A percentile compares a stretch with the other conserved stretches of the same genome.
phyloP scores from a whole-genome alignment of 2,329 filamentous ascomycete genomes.

The Calonectria hawksworthii region DNA sequence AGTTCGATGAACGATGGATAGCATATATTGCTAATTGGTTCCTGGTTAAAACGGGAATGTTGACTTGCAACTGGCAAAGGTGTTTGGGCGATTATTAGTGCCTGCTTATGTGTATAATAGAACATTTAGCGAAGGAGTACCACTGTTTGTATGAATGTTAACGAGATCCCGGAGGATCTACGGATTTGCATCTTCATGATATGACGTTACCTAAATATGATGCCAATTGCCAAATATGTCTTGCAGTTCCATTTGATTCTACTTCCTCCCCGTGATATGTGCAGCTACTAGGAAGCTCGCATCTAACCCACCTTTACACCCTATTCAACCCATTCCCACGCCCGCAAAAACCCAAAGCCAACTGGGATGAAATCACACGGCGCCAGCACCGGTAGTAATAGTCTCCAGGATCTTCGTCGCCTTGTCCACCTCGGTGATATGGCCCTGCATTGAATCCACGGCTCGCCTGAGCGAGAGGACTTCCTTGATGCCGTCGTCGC shows the following conservation, averaged over 20 bases:
- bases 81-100: constrained; percentile 40
- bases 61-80: constrained; percentile 32
- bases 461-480: background rate
- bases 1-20: constrained; percentile 6
- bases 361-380: background rate
- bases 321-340: background rate
- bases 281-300: background rate
- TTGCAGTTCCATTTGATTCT: background rate
- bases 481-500: background rate
- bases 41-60: constrained; percentile 26
- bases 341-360: background rate
- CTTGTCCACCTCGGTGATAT: background rate
- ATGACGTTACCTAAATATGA: background rate
- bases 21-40: constrained; percentile 20
- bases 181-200: constrained; percentile 6
- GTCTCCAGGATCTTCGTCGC: background rate
- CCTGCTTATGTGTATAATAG: constrained; percentile 43
- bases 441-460: background rate
- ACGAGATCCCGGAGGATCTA: constrained; percentile 20
- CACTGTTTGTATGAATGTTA: constrained; percentile 40
- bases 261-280: background rate
- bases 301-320: background rate
- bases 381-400: background rate
- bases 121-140: constrained; percentile 48
- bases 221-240: background rate